Conservation (phyloP, 148 eudicot genomes). For the Rhododendron griersonianum region DNA sequence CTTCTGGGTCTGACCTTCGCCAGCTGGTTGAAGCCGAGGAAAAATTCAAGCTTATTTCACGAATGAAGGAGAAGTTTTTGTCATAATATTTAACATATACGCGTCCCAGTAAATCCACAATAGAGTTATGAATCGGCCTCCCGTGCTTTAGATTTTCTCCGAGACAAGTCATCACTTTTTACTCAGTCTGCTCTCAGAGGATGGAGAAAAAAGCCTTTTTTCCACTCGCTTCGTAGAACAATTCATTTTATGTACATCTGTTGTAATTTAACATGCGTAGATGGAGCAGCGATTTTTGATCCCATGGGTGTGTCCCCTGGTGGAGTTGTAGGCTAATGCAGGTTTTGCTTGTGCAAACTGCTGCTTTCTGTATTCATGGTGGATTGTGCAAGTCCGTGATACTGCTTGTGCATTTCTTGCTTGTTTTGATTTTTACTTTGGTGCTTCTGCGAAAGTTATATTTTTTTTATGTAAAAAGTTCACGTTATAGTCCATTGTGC, state of each 20-base stretch:
- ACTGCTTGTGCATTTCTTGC: not conserved
- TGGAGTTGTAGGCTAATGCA: not conserved
- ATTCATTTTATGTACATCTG: not conserved
- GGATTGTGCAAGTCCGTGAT: not conserved
- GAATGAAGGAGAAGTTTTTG: constrained; percentile 74
- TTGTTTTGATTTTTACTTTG: not conserved
- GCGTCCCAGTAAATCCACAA: not conserved
- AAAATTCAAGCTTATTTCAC: constrained; percentile 82
- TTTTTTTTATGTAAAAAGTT: not conserved
- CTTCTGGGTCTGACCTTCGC: constrained; percentile 56
- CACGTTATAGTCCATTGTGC: not conserved
- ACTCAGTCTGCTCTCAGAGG: not conserved
- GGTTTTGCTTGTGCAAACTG: not conserved
- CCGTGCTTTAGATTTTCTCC: not conserved
- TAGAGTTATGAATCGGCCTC: not conserved
- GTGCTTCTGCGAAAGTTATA: not conserved
- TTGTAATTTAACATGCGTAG: not conserved
- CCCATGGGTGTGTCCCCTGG: not conserved
- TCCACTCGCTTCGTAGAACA: no score
- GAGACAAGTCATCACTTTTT: not conserved
- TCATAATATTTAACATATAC: not conserved
- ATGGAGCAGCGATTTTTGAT: not conserved
- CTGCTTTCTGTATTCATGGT: not conserved
- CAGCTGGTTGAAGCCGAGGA: constrained; percentile 95
- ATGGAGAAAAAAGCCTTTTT: not conserved